Conservation (phyloP, 1,284 basidiomycete genomes). For the Ceratobasidium sp. region DNA sequence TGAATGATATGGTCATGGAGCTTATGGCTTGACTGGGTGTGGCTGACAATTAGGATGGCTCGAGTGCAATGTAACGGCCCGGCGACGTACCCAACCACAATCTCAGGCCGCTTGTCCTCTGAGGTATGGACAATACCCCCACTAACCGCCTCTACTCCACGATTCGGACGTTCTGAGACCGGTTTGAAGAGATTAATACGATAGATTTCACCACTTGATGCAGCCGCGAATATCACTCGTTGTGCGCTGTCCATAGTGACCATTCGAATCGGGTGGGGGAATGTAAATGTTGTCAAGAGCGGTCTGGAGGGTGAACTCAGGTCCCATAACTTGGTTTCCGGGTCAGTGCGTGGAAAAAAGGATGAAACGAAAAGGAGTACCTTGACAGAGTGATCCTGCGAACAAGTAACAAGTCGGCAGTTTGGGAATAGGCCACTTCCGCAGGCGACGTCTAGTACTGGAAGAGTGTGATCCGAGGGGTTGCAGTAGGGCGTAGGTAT, state of each 20-base stretch:
- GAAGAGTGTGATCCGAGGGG: conserved; percentile 90
- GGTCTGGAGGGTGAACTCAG: conserved; percentile 64
- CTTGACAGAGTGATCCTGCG: conserved; percentile 92
- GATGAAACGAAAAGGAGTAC: conserved; percentile 52
- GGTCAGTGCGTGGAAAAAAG: conserved; percentile 41
- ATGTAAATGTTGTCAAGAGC: conserved; percentile 85
- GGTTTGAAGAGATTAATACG: conserved; percentile 83
- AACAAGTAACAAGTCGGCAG: conserved; percentile 80
- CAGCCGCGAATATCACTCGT: conserved; percentile 85
- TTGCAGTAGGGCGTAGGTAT: conserved; percentile 79
- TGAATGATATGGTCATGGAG: conserved; percentile 75
- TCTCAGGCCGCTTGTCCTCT: conserved; percentile 61
- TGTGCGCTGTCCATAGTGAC: conserved; percentile 85
- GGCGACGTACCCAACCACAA: conserved; percentile 63
- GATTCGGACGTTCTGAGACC: conserved; percentile 56
- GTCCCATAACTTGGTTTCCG: conserved; percentile 74
- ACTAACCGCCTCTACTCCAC: conserved; percentile 70
- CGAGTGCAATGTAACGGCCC: conserved; percentile 8
- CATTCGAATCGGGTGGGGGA: conserved; percentile 73
- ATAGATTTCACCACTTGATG: conserved; percentile 71
- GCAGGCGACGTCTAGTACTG: conserved; percentile 81
- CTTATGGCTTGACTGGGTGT: conserved; percentile 67
- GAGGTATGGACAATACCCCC: conserved; percentile 73
- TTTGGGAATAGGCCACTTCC: conserved; percentile 81
- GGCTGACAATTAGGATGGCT: not conserved